Conservation (phyloP, 225 moss, liverwort and hornwort genomes). For the Physcomitrellopsis africana region DNA sequence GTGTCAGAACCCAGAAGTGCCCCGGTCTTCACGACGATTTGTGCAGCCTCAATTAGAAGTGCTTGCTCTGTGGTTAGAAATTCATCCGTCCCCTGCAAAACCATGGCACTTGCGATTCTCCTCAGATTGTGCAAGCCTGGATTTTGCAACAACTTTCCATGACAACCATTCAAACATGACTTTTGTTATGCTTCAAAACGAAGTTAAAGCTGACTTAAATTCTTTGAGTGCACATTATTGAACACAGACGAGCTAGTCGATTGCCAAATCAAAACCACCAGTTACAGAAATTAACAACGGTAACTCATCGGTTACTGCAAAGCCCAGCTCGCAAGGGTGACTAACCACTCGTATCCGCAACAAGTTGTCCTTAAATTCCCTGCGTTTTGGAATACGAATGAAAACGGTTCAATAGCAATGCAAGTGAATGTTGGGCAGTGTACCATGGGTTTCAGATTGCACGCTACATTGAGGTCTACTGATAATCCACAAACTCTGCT, state of each 20-base stretch:
- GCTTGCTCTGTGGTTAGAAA: slow-evolving; percentile 66
- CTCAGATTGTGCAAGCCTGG: background rate
- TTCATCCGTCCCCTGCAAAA: slow-evolving; percentile 53
- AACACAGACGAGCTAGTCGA: background rate
- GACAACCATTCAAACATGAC: background rate
- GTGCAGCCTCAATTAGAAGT: slow-evolving; percentile 69
- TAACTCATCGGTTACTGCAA: background rate
- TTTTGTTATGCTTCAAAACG: background rate
- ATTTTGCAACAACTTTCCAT: background rate
- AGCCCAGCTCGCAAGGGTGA: background rate
- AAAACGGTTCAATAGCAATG: no score
- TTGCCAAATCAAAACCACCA: background rate
- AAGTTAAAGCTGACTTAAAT: background rate
- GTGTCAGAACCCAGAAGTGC: slow-evolving; percentile 62
- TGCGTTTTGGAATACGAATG: background rate
- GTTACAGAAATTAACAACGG: background rate
- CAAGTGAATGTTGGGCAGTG: background rate
- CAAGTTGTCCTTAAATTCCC: background rate
- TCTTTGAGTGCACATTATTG: background rate
- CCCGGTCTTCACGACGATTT: slow-evolving; percentile 60
- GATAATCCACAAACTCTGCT: slow-evolving; percentile 59
- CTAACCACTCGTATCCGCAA: background rate
- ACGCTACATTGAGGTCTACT: slow-evolving; percentile 65
- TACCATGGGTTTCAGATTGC: slow-evolving; percentile 96
- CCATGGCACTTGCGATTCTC: background rate